phyloP scores from a whole-genome alignment of 2,329 filamentous ascomycete genomes.

The Aspergillus caelatus region DNA sequence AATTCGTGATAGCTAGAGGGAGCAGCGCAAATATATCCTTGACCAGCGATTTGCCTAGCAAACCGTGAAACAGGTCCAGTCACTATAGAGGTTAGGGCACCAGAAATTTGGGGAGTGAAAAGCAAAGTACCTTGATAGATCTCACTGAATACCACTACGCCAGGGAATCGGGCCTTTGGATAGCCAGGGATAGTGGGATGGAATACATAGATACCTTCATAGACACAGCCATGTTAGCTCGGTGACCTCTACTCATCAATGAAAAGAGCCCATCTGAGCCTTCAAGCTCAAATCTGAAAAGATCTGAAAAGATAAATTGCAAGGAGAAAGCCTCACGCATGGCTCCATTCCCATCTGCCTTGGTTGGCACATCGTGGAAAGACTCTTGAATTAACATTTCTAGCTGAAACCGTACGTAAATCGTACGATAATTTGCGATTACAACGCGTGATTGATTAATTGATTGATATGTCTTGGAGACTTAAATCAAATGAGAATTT shows the following conservation, averaged over 20 bases:
- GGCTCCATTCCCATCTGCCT: slow-evolving; percentile 38
- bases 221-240: background rate
- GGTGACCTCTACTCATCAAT: background rate
- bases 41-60: slow-evolving; percentile 85
- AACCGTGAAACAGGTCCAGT: slow-evolving; percentile 89
- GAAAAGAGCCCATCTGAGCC: background rate
- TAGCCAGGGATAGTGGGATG: slow-evolving; percentile 84
- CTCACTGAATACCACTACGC: slow-evolving; percentile 86
- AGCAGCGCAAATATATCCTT: slow-evolving; percentile 90
- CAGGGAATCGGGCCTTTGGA: slow-evolving; percentile 85
- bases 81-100: slow-evolving; percentile 54
- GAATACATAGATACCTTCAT: slow-evolving; percentile 80
- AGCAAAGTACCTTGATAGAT: slow-evolving; percentile 82
- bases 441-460: background rate
- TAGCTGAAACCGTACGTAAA: background rate
- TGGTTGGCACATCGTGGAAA: slow-evolving; percentile 41
- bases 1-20: slow-evolving; percentile 95
- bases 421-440: background rate
- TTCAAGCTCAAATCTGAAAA: background rate
- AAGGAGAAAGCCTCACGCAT: slow-evolving; percentile 36
- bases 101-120: background rate
- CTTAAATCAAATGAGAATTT: background rate
- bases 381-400: slow-evolving; percentile 42
- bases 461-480: background rate
- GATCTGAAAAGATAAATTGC: background rate